Evolutionary conservation across 2,329 filamentous ascomycete species (phyloP).

Genomic region (Colletotrichum truncatum): DNA sequence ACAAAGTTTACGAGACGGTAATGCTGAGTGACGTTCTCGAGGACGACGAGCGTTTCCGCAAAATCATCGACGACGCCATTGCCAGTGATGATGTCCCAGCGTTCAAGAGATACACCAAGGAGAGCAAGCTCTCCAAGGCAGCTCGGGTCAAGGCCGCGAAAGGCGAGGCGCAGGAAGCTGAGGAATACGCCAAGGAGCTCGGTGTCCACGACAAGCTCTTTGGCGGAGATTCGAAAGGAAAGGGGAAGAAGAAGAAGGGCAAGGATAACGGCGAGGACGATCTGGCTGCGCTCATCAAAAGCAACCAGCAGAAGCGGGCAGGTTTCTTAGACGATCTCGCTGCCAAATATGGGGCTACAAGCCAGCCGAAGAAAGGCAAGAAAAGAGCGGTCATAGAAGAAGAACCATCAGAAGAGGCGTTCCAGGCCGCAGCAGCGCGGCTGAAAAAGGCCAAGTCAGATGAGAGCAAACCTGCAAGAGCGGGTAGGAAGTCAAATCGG

Average conservation of each 20-base stretch:
- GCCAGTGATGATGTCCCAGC: slow-evolving; percentile 70
- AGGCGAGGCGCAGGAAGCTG: slow-evolving; percentile 77
- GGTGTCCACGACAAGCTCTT: slow-evolving; percentile 78
- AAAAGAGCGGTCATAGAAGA: slow-evolving; percentile 70
- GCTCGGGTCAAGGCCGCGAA: slow-evolving; percentile 69
- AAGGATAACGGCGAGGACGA: slow-evolving; percentile 57
- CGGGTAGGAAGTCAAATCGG: slow-evolving; percentile 10
- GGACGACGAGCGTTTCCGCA: slow-evolving; percentile 86
- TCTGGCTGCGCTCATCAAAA: slow-evolving; percentile 79
- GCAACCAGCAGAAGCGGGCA: slow-evolving; percentile 71
- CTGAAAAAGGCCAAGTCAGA: slow-evolving; percentile 48
- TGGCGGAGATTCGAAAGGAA: slow-evolving; percentile 54
- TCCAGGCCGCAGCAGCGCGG: slow-evolving; percentile 64
- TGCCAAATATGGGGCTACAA: slow-evolving; percentile 73
- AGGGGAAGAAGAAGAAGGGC: slow-evolving; percentile 47
- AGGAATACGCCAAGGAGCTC: slow-evolving; percentile 78
- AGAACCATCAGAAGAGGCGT: slow-evolving; percentile 69
- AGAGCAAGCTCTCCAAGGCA: slow-evolving; percentile 72
- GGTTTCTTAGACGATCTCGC: slow-evolving; percentile 78
- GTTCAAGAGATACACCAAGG: slow-evolving; percentile 76
- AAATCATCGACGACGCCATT: slow-evolving; percentile 85
- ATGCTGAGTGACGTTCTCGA: slow-evolving; percentile 87
- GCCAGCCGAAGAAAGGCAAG: slow-evolving; percentile 59
- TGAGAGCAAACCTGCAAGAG: slow-evolving; percentile 18
- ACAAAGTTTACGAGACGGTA: slow-evolving; percentile 79